Evolutionary conservation across 148 eudicot genomes (phyloP), one percentile per base, ranked within the genome.

Genomic region (Camellia sinensis): DNA sequence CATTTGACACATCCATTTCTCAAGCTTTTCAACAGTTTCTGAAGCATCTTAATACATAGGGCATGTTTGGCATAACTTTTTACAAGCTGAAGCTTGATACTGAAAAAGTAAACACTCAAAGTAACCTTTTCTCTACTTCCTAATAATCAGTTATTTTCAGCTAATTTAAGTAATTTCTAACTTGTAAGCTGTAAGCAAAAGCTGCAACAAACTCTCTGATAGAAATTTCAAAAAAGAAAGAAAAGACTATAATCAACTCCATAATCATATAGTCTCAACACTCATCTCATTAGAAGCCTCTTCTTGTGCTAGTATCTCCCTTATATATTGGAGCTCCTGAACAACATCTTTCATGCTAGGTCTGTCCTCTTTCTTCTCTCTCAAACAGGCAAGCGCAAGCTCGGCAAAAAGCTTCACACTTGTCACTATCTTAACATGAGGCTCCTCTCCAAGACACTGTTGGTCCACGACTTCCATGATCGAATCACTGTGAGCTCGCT

Each of bases 271-370:
- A 67, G 50, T 66, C 22, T 63, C 75, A 68, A 69, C 43, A 79
- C 53, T 79, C 13, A 37, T 57, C 71, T 68, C 77, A 56, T 15
- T 22, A 21, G 71, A 6, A 75, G 9, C 74, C 68, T 70, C 75
- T 76, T 81, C 73, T 77, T 80, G 69, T 45, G 37, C 40, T 22
- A 74, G 43, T 65, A 80, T 79, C 48, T 82, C 81, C 56, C 44
- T 77, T 22, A 80, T 59, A 22, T 74, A 21, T 46, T 82, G 76
- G 67, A 87, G 85, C 82, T 87, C 82, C 71, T 80, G 83, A 57
- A 75, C 85, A 64, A 87, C 84, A 19, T 82, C 83, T 59, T n/a
- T 84, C 89, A 87, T 87, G 83, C 73, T 67, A 18, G 89, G 89
- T 22, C 89, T 87, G 37, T 82, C 87, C 19, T 53, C 83, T 57